Evolutionary conservation across 2,329 filamentous ascomycete species (phyloP).

Genomic region (Ascomycota sp.): DNA sequence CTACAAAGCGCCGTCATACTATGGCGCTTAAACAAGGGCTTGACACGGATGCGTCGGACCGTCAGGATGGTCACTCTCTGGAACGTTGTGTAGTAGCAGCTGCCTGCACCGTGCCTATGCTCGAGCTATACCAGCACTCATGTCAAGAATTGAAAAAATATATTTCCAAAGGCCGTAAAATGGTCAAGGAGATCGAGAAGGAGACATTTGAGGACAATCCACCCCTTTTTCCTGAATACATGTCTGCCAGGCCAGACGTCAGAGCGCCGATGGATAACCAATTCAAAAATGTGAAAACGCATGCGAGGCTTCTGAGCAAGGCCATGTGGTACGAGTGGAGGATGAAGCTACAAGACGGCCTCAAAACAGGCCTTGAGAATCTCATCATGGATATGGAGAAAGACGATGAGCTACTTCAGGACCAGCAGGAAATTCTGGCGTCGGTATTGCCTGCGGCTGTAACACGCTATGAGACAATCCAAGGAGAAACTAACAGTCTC

Average conservation of each 20-base stretch:
- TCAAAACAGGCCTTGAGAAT: conserved; percentile 60
- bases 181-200: conserved; percentile 76
- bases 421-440: conserved; percentile 49
- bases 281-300: conserved; percentile 92
- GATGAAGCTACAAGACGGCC: conserved; percentile 61
- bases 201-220: conserved; percentile 84
- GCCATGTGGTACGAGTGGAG: conserved; percentile 98
- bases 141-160: conserved; percentile 94
- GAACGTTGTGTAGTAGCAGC: conserved; percentile 73
- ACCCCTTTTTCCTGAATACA: conserved; percentile 77
- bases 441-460: conserved; percentile 44
- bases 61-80: conserved; percentile 35
- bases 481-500: conserved; percentile 44
- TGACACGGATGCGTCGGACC: conserved; percentile 18
- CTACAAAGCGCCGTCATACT: conserved; percentile 79
- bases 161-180: conserved; percentile 76
- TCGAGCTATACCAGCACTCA: conserved; percentile 87
- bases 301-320: conserved; percentile 76
- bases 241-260: conserved; percentile 64
- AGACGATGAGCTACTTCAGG: conserved; percentile 46
- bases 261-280: conserved; percentile 83
- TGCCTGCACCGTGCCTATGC: conserved; percentile 77
- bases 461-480: conserved; percentile 38
- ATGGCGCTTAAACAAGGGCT: conserved; percentile 35
- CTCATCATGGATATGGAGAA: conserved; percentile 57